Conservation (phyloP, 805 yeast genomes). For the Wickerhamiella dianesei region DNA sequence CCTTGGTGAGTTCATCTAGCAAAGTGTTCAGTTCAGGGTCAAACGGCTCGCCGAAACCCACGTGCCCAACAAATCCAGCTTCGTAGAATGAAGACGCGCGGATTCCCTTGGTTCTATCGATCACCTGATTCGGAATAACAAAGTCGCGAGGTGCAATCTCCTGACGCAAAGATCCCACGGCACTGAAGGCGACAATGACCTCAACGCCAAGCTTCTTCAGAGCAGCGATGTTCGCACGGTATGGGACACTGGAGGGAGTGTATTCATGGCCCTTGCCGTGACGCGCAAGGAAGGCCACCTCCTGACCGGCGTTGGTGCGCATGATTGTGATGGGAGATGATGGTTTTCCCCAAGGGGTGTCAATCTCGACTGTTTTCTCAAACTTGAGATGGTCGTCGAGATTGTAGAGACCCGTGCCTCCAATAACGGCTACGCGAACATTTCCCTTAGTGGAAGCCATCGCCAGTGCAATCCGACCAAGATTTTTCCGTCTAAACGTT, state of each 20-base stretch:
- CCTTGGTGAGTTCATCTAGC: conserved; percentile 34
- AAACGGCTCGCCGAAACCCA: conserved; percentile 94
- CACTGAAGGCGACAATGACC: conserved; percentile 82
- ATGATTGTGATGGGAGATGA: conserved; percentile 88
- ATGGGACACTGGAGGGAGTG: conserved; percentile 85
- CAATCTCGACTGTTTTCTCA: conserved; percentile 65
- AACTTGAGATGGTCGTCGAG: conserved; percentile 60
- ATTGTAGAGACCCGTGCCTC: conserved; percentile 96
- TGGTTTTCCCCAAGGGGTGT: conserved; percentile 97
- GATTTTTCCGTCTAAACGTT: background rate
- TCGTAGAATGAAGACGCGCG: conserved; percentile 83
- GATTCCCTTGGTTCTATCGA: conserved; percentile 93
- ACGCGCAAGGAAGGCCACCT: conserved; percentile 87
- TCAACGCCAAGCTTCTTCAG: conserved; percentile 75
- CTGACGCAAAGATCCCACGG: conserved; percentile 87
- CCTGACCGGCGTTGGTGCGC: conserved; percentile 59
- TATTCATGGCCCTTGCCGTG: conserved; percentile 86
- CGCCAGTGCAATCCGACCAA: background rate
- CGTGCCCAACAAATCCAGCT: conserved; percentile 91
- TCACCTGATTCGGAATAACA: conserved; percentile 90
- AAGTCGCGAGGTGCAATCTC: conserved; percentile 90
- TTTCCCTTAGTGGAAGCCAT: conserved; percentile 25
- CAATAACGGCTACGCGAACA: conserved; percentile 77
- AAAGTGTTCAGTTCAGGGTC: conserved; percentile 58
- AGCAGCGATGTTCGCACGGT: conserved; percentile 91